Base-by-base conservation (phyloP, 345 rosid species). In the rapeseed (Brassica napus) region DNA sequence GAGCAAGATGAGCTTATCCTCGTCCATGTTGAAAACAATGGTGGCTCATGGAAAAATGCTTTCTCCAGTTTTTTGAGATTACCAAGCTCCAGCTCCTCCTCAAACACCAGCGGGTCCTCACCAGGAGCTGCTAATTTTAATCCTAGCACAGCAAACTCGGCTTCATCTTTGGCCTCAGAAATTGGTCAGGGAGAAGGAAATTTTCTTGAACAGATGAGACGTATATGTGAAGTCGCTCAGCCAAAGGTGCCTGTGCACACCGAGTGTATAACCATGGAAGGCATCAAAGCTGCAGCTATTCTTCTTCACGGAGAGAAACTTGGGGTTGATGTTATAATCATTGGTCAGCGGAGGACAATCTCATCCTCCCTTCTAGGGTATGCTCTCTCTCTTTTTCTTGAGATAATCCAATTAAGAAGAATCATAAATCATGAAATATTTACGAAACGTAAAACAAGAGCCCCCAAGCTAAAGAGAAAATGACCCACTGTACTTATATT, bases 191-290 rank as follows among this genome's bases (percentile, higher is more conserved):
- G 74, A 44, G 90, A 83, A 2, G 79, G 68, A 47, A 82, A 91
- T 77, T 92, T 91, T 75, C 84, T 92, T 1, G 93, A 90, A 26
- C 91, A 87, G 31, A 90, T 88, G 97, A 90, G 74, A 83, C 87
- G 86, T 32, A 73, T 74, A 14, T 92, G 91, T 2, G 89, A 88
- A 81, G 55, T 78, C 34, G 88, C 88, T 37, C 92, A 89, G 70
- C 97, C 95, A 0, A 89, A 83, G 30, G 73, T 90, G 21, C 78
- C 69, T 0, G 87, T 92, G 4, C 82, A 79, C 1, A 64, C 80
- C 7, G 85, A 83, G 23, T 76, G 78, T 28, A 72, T 76, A 23
- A 85, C 80, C 68, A 79, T 81, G 54, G 95, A 90, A 34, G 73
- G 86, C 14, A 75, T 81, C 69, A 94, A 86, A 83, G 97, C 92